Conservation (phyloP, 306 rosid genomes). For the Myrica gale region DNA sequence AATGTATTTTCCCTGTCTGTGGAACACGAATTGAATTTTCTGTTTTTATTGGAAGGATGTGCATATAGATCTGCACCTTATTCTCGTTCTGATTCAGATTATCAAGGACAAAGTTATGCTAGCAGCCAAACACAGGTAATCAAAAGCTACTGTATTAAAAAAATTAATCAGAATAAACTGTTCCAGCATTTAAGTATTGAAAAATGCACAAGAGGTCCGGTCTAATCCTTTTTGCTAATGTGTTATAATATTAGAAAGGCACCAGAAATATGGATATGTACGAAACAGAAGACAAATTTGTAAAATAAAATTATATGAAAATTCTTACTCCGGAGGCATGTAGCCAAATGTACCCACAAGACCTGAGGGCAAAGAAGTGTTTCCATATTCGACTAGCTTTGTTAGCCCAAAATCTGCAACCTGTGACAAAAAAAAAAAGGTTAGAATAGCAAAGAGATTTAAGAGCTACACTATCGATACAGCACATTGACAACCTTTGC, state of each 20-base stretch:
- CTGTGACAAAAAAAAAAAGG: constrained; percentile 33
- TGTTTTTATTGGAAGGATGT: background rate
- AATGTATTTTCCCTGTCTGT: background rate
- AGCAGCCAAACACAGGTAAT: background rate
- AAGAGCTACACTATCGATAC: background rate
- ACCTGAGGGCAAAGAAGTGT: constrained; percentile 53
- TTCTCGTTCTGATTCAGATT: background rate
- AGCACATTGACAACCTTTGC: constrained; percentile 53
- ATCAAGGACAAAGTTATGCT: background rate
- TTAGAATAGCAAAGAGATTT: background rate
- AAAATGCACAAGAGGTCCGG: background rate
- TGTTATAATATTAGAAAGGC: too few species aligned
- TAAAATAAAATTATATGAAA: constrained; percentile 3
- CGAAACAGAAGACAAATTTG: too few species aligned
- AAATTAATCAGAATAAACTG: background rate
- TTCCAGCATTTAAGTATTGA: background rate
- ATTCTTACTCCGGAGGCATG: constrained; percentile 72
- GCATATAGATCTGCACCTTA: background rate
- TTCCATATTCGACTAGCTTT: constrained; percentile 57
- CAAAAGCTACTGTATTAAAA: constrained; percentile 11
- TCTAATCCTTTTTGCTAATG: background rate
- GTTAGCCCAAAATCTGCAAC: constrained; percentile 81
- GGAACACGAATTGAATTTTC: background rate
- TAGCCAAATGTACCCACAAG: constrained; percentile 79
- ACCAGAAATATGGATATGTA: background rate